These are phyloP conservation scores for Trametes punicea DNA, from an alignment of 768 basidiomycete species.

Conservation along the genomic window DNA sequence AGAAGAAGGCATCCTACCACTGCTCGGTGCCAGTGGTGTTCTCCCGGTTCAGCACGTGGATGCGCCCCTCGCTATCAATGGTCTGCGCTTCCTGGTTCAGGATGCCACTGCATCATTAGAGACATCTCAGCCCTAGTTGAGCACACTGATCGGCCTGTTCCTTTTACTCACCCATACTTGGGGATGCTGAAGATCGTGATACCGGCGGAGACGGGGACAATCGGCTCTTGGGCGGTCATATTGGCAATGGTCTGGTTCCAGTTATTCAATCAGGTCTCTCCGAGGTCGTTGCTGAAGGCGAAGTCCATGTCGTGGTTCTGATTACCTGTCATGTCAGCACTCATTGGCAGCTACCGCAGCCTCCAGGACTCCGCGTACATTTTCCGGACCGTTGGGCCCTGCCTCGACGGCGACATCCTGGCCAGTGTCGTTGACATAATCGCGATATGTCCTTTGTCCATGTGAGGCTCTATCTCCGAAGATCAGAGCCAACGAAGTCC, in stretches of 20 bases:
- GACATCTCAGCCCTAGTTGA: neutral
- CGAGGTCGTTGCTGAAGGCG: slow-evolving; percentile 30
- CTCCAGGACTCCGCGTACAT: slow-evolving; percentile 23
- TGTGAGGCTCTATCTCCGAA: neutral
- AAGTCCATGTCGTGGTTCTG: slow-evolving; percentile 39
- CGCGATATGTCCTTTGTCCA: slow-evolving; percentile 34
- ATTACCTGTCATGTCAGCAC: neutral
- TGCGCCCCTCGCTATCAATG: slow-evolving; percentile 28
- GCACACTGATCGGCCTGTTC: neutral
- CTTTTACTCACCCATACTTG: slow-evolving; percentile 33
- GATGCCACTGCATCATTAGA: slow-evolving; percentile 31
- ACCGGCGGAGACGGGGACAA: slow-evolving; percentile 34
- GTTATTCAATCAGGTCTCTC: slow-evolving; percentile 35
- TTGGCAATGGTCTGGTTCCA: slow-evolving; percentile 35
- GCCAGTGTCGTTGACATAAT: slow-evolving; percentile 38
- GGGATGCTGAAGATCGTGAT: slow-evolving; percentile 36
- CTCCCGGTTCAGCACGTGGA: slow-evolving; percentile 37
- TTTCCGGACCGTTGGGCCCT: slow-evolving; percentile 39
- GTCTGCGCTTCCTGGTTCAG: slow-evolving; percentile 35
- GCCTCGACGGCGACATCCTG: slow-evolving; percentile 38
- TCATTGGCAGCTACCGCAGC: neutral
- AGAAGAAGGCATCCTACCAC: slow-evolving; percentile 24
- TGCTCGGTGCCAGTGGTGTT: slow-evolving; percentile 34
- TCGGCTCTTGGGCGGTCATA: slow-evolving; percentile 24
- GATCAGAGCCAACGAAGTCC: neutral